phyloP scores from a whole-genome alignment of 805 yeast genomes.

The Candida arabinofermentans region DNA sequence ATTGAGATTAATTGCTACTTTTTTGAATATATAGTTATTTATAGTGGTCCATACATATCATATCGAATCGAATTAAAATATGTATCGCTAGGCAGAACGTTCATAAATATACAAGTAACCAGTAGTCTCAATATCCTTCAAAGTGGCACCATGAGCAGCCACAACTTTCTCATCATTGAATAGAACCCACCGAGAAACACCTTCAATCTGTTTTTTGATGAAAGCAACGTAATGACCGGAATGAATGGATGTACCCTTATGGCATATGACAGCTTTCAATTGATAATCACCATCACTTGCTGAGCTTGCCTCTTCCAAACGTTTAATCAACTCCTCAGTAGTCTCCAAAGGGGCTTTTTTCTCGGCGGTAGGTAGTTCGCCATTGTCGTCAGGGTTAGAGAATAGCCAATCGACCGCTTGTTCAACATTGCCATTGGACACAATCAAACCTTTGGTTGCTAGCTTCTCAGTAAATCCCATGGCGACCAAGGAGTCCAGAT shows the following conservation, averaged over 20 bases:
- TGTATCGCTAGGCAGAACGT: conserved; percentile 7
- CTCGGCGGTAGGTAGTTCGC: conserved; percentile 38
- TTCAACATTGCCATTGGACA: conserved; percentile 60
- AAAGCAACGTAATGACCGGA: conserved; percentile 92
- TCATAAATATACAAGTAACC: conserved; percentile 48
- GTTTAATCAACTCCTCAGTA: conserved; percentile 6
- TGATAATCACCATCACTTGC: conserved; percentile 30
- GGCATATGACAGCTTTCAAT: conserved; percentile 71
- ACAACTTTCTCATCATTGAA: conserved; percentile 91
- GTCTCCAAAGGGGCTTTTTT: conserved; percentile 5
- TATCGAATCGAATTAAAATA: no score
- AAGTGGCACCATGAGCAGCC: conserved; percentile 38
- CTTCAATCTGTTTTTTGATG: conserved; percentile 43
- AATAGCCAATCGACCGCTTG: conserved; percentile 92
- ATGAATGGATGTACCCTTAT: conserved; percentile 84
- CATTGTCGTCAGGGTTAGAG: conserved; percentile 73
- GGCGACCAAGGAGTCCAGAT: conserved; percentile 44
- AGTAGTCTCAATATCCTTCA: conserved; percentile 41
- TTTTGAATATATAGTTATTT: not conserved
- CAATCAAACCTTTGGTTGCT: conserved; percentile 67
- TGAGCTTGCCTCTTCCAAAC: conserved; percentile 6
- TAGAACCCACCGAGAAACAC: conserved; percentile 58
- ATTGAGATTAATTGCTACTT: no score
- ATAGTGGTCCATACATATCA: no score
- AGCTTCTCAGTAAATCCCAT: conserved; percentile 78